phyloP scores from a whole-genome alignment of 495 filamentous ascomycete species.

The Podospora pseudoanserina region DNA sequence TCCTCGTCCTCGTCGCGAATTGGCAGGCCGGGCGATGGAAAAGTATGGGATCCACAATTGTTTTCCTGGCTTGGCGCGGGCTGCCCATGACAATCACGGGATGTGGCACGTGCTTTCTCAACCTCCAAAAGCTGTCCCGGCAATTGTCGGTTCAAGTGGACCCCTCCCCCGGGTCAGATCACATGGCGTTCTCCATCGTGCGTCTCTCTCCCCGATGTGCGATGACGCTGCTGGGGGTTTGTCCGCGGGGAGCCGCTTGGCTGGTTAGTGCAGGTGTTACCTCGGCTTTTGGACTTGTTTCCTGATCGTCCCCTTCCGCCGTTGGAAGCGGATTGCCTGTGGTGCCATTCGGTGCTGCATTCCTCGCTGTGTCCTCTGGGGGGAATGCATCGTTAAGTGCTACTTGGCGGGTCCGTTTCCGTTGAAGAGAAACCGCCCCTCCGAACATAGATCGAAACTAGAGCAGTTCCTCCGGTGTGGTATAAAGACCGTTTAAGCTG shows the following conservation, averaged over 20 bases:
- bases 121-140: not conserved
- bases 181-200: slow-evolving; percentile 17
- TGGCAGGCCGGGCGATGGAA: not conserved
- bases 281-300: slow-evolving; percentile 14
- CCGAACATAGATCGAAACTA: not conserved
- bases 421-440: not conserved
- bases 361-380: not conserved
- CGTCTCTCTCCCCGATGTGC: not conserved
- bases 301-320: slow-evolving; percentile 7
- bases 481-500: slow-evolving; percentile 1
- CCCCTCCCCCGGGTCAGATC: not conserved
- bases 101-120: slow-evolving; percentile 14
- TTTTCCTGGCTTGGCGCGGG: not conserved
- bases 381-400: not conserved
- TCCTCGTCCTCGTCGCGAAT: slow-evolving; percentile 9
- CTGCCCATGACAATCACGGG: slow-evolving; percentile 26
- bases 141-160: slow-evolving; percentile 16
- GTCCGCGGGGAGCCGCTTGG: not conserved
- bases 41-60: not conserved
- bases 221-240: not conserved
- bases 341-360: not conserved
- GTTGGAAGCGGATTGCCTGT: not conserved
- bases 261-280: slow-evolving; percentile 13
- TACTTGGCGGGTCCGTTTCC: not conserved
- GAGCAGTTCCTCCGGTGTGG: not conserved